phyloP scores from a whole-genome alignment of 139 green algal genomes.

The Auxenochlorella pyrenoidosa region DNA sequence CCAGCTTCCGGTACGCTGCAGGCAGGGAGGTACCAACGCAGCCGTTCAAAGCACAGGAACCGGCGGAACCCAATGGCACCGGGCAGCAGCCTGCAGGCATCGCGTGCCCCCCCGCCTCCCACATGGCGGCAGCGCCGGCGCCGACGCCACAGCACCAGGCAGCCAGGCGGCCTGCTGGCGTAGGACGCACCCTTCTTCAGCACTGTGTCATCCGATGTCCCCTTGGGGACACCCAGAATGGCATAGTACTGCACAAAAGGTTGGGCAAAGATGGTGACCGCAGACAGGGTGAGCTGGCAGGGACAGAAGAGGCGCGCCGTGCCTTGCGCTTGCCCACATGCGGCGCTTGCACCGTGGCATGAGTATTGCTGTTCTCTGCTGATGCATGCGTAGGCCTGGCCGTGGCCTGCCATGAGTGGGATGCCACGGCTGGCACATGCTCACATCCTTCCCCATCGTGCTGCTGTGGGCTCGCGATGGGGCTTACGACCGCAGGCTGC shows the following conservation, averaged over 20 bases:
- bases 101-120: no score
- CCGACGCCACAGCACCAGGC: no score
- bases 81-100: background rate
- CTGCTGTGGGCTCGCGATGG: no score
- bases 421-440: background rate
- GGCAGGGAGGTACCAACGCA: background rate
- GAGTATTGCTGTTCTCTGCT: background rate
- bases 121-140: no score
- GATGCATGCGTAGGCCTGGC: background rate
- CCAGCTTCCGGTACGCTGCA: slow-evolving; percentile 85
- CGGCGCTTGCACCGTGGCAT: background rate
- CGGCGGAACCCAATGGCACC: no score
- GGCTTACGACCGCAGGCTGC: no score
- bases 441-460: slow-evolving; percentile 9
- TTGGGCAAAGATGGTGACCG: background rate
- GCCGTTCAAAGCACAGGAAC: background rate
- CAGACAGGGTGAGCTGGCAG: background rate
- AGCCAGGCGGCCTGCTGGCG: no score
- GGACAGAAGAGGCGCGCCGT: no score
- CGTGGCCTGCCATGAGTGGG: background rate
- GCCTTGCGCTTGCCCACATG: no score
- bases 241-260: slow-evolving; percentile 77
- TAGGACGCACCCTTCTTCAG: slow-evolving; percentile 82
- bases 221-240: slow-evolving; percentile 77
- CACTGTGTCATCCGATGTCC: slow-evolving; percentile 64